These are phyloP conservation scores for Piloderma croceum DNA, from an alignment of 768 basidiomycete species.

Conservation along the genomic window DNA sequence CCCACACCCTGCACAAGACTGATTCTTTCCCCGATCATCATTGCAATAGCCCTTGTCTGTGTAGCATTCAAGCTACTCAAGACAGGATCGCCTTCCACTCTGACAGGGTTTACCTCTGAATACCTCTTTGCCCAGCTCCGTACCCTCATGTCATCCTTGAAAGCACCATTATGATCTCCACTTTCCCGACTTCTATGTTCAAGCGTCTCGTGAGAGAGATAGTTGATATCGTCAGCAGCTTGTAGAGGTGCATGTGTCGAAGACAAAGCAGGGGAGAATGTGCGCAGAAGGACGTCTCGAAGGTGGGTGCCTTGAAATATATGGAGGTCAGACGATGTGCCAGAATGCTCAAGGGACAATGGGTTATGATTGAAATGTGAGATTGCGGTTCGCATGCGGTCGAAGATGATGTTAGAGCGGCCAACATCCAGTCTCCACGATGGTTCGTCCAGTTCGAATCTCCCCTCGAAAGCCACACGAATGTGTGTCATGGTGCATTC, in stretches of 20 bases:
- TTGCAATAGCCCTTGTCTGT: slow-evolving; percentile 78
- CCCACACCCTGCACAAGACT: slow-evolving; percentile 85
- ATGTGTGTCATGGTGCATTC: slow-evolving; percentile 46
- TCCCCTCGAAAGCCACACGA: slow-evolving; percentile 51
- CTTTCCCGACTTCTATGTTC: slow-evolving; percentile 30
- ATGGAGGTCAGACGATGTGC: slow-evolving; percentile 22
- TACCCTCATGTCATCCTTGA: slow-evolving; percentile 69
- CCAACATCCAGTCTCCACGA: slow-evolving; percentile 70
- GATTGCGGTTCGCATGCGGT: slow-evolving; percentile 69
- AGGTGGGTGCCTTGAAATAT: slow-evolving; percentile 68
- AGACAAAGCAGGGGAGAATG: slow-evolving; percentile 46
- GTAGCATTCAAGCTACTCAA: slow-evolving; percentile 60
- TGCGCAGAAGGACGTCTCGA: slow-evolving; percentile 62
- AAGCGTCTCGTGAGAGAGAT: slow-evolving; percentile 32
- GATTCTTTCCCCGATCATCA: slow-evolving; percentile 76
- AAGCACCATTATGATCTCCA: slow-evolving; percentile 30
- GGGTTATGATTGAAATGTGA: slow-evolving; percentile 51
- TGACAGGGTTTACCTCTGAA: slow-evolving; percentile 49
- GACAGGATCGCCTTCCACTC: slow-evolving; percentile 73
- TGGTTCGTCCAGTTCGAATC: slow-evolving; percentile 38
- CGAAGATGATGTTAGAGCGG: slow-evolving; percentile 55
- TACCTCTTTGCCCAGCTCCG: slow-evolving; percentile 80
- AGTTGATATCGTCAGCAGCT: slow-evolving; percentile 33
- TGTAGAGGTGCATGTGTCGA: slow-evolving; percentile 30
- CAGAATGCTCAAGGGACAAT: slow-evolving; percentile 29